phyloP scores from a whole-genome alignment of 2,329 filamentous ascomycete genomes.

The Neocatenulostroma microsporum region DNA sequence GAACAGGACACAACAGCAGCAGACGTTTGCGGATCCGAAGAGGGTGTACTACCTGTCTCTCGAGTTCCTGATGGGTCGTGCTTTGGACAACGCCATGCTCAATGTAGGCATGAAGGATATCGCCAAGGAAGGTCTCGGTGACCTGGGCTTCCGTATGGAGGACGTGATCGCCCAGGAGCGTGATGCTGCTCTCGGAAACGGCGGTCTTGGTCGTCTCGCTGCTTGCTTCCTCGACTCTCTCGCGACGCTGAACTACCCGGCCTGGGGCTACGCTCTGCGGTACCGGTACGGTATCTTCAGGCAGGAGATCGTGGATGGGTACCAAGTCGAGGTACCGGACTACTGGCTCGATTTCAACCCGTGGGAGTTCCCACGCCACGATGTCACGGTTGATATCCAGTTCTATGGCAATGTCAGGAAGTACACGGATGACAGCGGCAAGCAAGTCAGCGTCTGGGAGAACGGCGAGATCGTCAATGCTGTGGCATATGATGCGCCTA shows the following conservation, averaged over 20 bases:
- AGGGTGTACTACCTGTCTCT: slow-evolving; percentile 94
- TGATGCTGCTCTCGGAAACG: slow-evolving; percentile 92
- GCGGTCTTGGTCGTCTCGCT: slow-evolving; percentile 85
- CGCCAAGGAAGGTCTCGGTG: slow-evolving; percentile 72
- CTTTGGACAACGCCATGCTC: slow-evolving; percentile 96
- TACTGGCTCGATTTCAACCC: slow-evolving; percentile 99
- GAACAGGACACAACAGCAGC: slow-evolving; percentile 96
- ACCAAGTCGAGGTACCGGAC: slow-evolving; percentile 95
- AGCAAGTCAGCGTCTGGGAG: slow-evolving; percentile 70
- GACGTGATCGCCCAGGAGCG: slow-evolving; percentile 93
- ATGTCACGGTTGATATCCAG: slow-evolving; percentile 93
- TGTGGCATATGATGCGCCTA: slow-evolving; percentile 78
- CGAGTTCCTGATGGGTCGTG: slow-evolving; percentile 95
- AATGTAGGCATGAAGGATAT: slow-evolving; percentile 83
- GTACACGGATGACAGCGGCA: slow-evolving; percentile 62
- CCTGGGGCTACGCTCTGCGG: slow-evolving; percentile 93
- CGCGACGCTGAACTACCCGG: slow-evolving; percentile 87
- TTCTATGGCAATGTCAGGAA: slow-evolving; percentile 86
- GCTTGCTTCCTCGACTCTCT: slow-evolving; percentile 96
- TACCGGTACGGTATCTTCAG: slow-evolving; percentile 97
- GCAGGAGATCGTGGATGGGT: slow-evolving; percentile 96
- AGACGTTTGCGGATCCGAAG: slow-evolving; percentile 86
- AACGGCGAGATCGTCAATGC: slow-evolving; percentile 88
- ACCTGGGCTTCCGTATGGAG: slow-evolving; percentile 94
- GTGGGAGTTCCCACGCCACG: slow-evolving; percentile 95